Conservation (phyloP, 805 yeast species). For the Ogataea nonfermentans region DNA sequence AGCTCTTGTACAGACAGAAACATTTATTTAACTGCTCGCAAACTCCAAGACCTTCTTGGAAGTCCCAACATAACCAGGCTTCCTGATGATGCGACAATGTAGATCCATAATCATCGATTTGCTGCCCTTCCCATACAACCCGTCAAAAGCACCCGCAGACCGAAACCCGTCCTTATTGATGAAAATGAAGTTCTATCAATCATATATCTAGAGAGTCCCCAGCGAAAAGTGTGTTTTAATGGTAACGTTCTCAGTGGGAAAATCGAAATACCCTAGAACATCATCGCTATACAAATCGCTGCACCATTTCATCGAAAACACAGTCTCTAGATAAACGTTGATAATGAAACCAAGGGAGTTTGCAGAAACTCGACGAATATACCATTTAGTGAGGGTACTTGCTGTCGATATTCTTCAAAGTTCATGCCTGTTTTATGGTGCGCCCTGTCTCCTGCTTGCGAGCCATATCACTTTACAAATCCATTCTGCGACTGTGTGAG, state of each 20-base stretch:
- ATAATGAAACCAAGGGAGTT: slow-evolving; percentile 34
- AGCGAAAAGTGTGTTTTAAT: slow-evolving; percentile 28
- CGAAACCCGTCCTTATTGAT: slow-evolving; percentile 29
- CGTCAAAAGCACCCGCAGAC: slow-evolving; percentile 36
- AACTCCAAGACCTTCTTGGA: slow-evolving; percentile 37
- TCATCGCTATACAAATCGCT: slow-evolving; percentile 39
- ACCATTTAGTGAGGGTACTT: slow-evolving; percentile 37
- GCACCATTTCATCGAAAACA: slow-evolving; percentile 35
- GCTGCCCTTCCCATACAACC: slow-evolving; percentile 37
- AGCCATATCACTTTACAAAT: slow-evolving; percentile 31
- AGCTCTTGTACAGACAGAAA: slow-evolving; percentile 39
- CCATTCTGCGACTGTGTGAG: slow-evolving; percentile 40
- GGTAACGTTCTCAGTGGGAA: slow-evolving; percentile 28
- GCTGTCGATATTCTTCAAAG: slow-evolving; percentile 34
- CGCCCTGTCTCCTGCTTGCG: slow-evolving; percentile 36
- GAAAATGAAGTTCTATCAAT: slow-evolving; percentile 29
- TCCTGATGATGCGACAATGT: slow-evolving; percentile 38
- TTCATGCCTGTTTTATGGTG: slow-evolving; percentile 32
- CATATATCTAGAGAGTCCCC: slow-evolving; percentile 30
- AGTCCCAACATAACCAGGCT: slow-evolving; percentile 37
- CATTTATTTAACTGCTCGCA: slow-evolving; percentile 32
- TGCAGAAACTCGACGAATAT: slow-evolving; percentile 36
- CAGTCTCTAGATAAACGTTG: slow-evolving; percentile 35
- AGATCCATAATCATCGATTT: slow-evolving; percentile 40
- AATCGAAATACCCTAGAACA: slow-evolving; percentile 37